Conservation (phyloP, 176 grass and related monocot genomes). For the Zea mays region DNA sequence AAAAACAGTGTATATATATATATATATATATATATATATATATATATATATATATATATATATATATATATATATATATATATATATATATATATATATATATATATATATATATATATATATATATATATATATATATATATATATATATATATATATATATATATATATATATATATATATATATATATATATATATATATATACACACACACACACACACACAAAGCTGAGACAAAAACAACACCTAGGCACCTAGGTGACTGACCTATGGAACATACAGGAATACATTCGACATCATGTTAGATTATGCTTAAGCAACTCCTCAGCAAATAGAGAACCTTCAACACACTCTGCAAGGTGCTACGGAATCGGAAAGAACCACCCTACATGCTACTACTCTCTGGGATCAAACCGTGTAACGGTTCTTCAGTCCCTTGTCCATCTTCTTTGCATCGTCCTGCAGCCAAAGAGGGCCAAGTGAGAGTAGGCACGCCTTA, state of each 20-base stretch:
- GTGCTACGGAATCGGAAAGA: not conserved
- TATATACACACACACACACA: too few relatives aligned
- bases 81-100: too few relatives aligned
- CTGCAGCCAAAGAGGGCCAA: conserved; percentile 25
- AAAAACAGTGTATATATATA: too few relatives aligned
- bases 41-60: too few relatives aligned
- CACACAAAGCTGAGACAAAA: not conserved
- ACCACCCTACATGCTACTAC: conserved; percentile 11
- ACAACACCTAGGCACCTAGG: not conserved
- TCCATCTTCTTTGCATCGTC: conserved; percentile 65
- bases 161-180: too few relatives aligned
- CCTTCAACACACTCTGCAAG: not conserved
- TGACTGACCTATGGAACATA: not conserved
- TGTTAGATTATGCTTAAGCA: conserved; percentile 33
- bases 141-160: too few relatives aligned
- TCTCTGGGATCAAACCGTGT: conserved; percentile 48
- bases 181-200: too few relatives aligned
- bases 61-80: too few relatives aligned
- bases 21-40: too few relatives aligned
- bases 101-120: too few relatives aligned
- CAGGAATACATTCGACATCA: not conserved
- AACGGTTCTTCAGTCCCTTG: conserved; percentile 67
- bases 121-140: too few relatives aligned
- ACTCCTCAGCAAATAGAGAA: conserved; percentile 5
- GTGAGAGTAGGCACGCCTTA: conserved; percentile 16